phyloP scores from a whole-genome alignment of 441 rosid genomes.

The Adansonia madagascariensis region DNA sequence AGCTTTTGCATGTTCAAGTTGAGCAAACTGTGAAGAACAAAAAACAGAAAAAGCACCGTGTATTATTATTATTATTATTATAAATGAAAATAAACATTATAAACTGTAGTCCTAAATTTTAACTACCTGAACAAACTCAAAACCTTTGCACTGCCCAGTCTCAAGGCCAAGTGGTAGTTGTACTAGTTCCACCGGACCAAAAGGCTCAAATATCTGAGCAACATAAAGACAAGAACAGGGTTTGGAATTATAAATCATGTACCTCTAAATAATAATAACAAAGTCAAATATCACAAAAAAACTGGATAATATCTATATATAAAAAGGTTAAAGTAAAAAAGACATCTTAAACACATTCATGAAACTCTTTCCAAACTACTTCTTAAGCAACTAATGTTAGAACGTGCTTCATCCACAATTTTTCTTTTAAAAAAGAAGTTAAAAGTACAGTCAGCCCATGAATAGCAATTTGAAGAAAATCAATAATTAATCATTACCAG shows the following conservation, averaged over 20 bases:
- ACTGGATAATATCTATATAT: not conserved
- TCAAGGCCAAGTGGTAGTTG: constrained; percentile 90
- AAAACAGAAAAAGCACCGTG: not conserved
- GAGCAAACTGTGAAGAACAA: constrained; percentile 62
- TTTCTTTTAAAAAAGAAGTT: constrained; percentile 5
- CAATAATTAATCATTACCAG: not conserved
- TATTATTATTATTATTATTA: not conserved
- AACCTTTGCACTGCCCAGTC: constrained; percentile 95
- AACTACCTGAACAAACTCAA: constrained; percentile 90
- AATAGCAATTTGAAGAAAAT: not conserved
- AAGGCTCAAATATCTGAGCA: constrained; percentile 80
- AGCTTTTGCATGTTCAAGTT: constrained; percentile 82
- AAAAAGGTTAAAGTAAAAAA: not conserved
- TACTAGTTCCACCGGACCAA: constrained; percentile 90
- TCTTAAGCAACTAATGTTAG: not conserved
- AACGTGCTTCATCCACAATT: not conserved
- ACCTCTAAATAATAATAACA: not conserved
- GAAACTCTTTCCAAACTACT: not conserved
- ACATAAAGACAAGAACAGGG: not conserved
- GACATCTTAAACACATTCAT: not conserved
- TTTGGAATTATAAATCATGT: not conserved
- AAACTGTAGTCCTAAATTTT: constrained; percentile 22
- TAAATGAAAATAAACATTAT: not conserved
- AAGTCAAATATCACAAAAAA: not conserved
- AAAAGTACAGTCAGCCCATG: not conserved